phyloP scores from a whole-genome alignment of 768 basidiomycete species.

The Cystoderma amianthinum region DNA sequence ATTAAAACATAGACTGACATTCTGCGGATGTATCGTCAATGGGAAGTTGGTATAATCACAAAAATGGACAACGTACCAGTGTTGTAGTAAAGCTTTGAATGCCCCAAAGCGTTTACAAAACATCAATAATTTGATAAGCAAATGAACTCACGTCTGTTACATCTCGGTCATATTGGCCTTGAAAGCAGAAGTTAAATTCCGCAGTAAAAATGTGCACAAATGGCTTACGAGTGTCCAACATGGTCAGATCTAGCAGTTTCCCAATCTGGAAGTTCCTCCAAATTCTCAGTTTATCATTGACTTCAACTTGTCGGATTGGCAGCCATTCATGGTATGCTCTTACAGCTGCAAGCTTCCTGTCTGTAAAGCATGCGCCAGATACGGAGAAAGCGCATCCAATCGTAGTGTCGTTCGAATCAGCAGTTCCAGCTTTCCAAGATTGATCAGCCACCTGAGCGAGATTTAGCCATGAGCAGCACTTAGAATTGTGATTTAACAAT shows the following conservation, averaged over 20 bases:
- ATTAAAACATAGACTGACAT: conserved; percentile 3
- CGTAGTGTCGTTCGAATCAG: conserved; percentile 47
- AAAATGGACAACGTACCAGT: conserved; percentile 23
- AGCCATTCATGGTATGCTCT: conserved; percentile 59
- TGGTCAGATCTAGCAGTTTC: conserved; percentile 51
- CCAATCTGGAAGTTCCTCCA: conserved; percentile 63
- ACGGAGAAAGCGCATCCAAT: conserved; percentile 43
- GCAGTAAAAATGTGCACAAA: neutral
- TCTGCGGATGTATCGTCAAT: neutral
- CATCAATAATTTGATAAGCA: neutral
- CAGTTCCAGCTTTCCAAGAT: conserved; percentile 48
- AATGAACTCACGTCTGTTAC: conserved; percentile 40
- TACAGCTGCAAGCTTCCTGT: conserved; percentile 52
- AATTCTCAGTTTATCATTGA: conserved; percentile 48
- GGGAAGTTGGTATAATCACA: neutral
- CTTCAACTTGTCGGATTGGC: conserved; percentile 51
- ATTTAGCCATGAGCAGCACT: neutral
- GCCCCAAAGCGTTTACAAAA: no score
- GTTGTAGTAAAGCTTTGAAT: conserved; percentile 49
- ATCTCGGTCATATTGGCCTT: conserved; percentile 49
- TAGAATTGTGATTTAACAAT: no score
- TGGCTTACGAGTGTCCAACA: conserved; percentile 52
- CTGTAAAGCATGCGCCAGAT: conserved; percentile 50
- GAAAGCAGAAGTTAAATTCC: neutral
- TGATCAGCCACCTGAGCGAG: conserved; percentile 43